A percentile compares a stretch with the other conserved stretches of the same genome.
These are phyloP conservation scores for Asterophora parasitica DNA, from an alignment of 768 basidiomycete genomes.

Conservation along the genomic window DNA sequence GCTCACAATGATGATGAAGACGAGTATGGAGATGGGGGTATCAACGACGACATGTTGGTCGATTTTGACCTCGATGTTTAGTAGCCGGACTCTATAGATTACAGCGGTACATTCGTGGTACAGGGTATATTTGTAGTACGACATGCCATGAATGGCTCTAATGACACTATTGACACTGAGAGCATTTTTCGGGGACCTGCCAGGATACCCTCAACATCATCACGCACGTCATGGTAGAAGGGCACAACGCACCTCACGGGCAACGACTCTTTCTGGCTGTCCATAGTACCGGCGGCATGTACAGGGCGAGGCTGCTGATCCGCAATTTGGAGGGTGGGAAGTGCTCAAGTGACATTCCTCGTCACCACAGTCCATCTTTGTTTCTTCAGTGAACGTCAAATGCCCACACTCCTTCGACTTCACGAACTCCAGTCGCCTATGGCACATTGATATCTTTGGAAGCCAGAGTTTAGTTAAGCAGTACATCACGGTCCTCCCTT, in stretches of 20 bases:
- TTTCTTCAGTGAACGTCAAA: slow-evolving; percentile 38
- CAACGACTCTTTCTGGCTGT: slow-evolving; percentile 51
- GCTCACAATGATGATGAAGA: slow-evolving; percentile 47
- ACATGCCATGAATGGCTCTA: not conserved
- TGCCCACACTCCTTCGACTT: slow-evolving; percentile 53
- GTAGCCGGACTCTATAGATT: slow-evolving; percentile 8
- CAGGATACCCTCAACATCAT: slow-evolving; percentile 15
- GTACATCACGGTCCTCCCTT: slow-evolving; percentile 21
- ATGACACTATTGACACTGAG: slow-evolving; percentile 25
- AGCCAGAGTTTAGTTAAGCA: slow-evolving; percentile 17
- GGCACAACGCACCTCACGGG: slow-evolving; percentile 34
- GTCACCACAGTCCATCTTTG: slow-evolving; percentile 49
- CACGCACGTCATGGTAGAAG: not conserved
- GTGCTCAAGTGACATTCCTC: slow-evolving; percentile 41
- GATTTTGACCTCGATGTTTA: slow-evolving; percentile 49
- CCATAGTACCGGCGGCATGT: slow-evolving; percentile 55
- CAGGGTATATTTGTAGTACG: not conserved
- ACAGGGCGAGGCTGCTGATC: slow-evolving; percentile 28
- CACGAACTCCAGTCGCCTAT: slow-evolving; percentile 51
- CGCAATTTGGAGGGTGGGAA: slow-evolving; percentile 46
- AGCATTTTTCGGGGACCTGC: slow-evolving; percentile 36
- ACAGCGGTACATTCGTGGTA: too few species aligned
- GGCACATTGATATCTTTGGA: slow-evolving; percentile 49
- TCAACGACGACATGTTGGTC: slow-evolving; percentile 57
- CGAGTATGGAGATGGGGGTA: slow-evolving; percentile 64